Evolutionary conservation across 768 basidiomycete genomes (phyloP).

Genomic region (Antrodiella citrinella): DNA sequence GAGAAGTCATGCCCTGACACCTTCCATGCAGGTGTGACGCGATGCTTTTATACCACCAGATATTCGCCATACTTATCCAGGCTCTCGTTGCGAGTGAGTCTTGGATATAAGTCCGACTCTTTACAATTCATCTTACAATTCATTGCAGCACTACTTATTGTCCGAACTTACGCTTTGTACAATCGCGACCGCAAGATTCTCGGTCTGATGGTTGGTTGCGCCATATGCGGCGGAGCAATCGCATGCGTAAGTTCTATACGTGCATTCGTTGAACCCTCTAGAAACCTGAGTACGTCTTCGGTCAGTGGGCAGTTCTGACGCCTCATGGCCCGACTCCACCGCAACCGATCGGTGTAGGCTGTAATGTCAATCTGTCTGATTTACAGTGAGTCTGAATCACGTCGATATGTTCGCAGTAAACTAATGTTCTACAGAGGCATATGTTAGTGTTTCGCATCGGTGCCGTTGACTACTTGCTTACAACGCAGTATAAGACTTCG

Average conservation of each 20-base stretch:
- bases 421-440: neutral
- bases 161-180: conserved; percentile 10
- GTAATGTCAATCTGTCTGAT: neutral
- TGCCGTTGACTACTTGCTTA: too few species aligned
- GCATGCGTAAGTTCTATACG: neutral
- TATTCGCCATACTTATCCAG: neutral
- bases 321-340: neutral
- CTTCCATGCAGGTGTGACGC: neutral
- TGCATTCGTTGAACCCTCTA: too few species aligned
- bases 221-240: neutral
- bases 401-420: neutral
- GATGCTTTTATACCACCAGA: neutral
- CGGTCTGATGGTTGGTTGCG: neutral
- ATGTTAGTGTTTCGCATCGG: too few species aligned
- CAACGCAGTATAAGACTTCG: neutral
- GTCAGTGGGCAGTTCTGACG: neutral
- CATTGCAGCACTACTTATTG: conserved; percentile 5
- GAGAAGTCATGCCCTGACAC: too few species aligned
- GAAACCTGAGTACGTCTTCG: too few species aligned
- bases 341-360: neutral
- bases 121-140: neutral
- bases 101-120: neutral
- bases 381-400: neutral
- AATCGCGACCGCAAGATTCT: neutral
- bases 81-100: neutral